A percentile compares a stretch with the other conserved stretches of the same genome.
These are phyloP conservation scores for Wickerhamomyces bisporus DNA, from an alignment of 805 yeast genomes.

Conservation along the genomic window DNA sequence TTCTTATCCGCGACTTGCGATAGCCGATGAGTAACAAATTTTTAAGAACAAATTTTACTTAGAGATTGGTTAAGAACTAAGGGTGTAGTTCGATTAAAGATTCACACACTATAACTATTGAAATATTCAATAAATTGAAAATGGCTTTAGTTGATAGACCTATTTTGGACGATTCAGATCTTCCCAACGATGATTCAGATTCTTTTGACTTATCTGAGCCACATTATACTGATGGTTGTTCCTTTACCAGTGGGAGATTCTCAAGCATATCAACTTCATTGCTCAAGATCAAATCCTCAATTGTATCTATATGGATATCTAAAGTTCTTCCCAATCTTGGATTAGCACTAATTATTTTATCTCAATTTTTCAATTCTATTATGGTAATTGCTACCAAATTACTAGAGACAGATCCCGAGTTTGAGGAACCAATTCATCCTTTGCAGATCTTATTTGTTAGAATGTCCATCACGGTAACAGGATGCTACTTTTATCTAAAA, in stretches of 20 bases:
- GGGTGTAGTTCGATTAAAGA: too few relatives aligned
- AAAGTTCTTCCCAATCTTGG: slow-evolving; percentile 37
- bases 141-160: slow-evolving; percentile 2
- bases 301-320: slow-evolving; percentile 1
- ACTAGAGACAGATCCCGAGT: slow-evolving; percentile 59
- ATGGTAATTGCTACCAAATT: slow-evolving; percentile 76
- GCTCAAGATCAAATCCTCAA: neutral
- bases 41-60: too few relatives aligned
- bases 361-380: slow-evolving; percentile 70
- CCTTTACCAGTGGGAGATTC: neutral
- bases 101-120: too few relatives aligned
- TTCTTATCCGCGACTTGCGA: too few relatives aligned
- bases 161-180: neutral
- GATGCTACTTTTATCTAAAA: slow-evolving; percentile 53
- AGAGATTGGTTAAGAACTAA: too few relatives aligned
- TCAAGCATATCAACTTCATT: slow-evolving; percentile 1
- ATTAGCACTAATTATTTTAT: slow-evolving; percentile 46
- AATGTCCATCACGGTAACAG: slow-evolving; percentile 64
- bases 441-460: slow-evolving; percentile 72
- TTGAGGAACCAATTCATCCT: slow-evolving; percentile 62
- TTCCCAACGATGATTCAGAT: slow-evolving; percentile 1
- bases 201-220: slow-evolving; percentile 1
- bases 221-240: neutral
- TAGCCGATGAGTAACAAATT: too few relatives aligned
- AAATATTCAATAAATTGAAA: too few relatives aligned